Evolutionary conservation across 768 basidiomycete species (phyloP), one percentile per base, ranked within the genome.

Genomic region (Melanogaster broomeanus): DNA sequence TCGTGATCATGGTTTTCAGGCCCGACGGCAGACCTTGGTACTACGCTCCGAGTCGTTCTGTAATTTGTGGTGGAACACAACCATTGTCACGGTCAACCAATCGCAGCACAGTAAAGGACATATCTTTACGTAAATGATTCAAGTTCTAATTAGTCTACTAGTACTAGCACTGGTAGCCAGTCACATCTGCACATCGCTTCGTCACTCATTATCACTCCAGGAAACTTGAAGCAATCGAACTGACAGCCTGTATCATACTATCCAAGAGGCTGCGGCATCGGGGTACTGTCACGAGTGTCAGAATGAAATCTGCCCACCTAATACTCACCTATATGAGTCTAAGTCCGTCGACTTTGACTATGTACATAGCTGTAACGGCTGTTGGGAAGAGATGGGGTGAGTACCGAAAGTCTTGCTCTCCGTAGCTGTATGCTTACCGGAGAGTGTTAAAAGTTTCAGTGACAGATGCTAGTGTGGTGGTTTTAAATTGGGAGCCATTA

Each of bases 341-440:
- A 64, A 72, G 70, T 34, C 71, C 84, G 2, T 67, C 74, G 9
- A 78, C 78, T 6, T 73, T 91, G 9, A 79, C 83, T 5, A 66
- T 65, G 12, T 92, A 88, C 64, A 66, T 89, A 16, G 15, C 9
- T 31, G 61, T 72, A 6, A 74, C 81, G 63, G 90, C 85, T 1
- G 79, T 81, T 61, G 63, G 59, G 11, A 57, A 78, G 52, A 87
- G 85, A 11, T 90, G 88, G 88, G 79, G 83, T 84, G 52, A 72
- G 85, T 73, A 42, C 12, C 21, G 10, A 41, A 5, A 9, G 21
- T 39, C 28, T 30, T 31, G n/a, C 31, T 31, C 8, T 31, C 31
- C 15, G 31, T 31, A 31, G 9, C 15, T 31, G 31, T 13, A 13
- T 5, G 31, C 1, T 31, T 15, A 31, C 31, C 31, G 31, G 15